A percentile compares a stretch with the other conserved stretches of the same genome.
These are phyloP conservation scores for Clonostachys sp. DNA, from an alignment of 2,329 filamentous ascomycete genomes.

Conservation along the genomic window DNA sequence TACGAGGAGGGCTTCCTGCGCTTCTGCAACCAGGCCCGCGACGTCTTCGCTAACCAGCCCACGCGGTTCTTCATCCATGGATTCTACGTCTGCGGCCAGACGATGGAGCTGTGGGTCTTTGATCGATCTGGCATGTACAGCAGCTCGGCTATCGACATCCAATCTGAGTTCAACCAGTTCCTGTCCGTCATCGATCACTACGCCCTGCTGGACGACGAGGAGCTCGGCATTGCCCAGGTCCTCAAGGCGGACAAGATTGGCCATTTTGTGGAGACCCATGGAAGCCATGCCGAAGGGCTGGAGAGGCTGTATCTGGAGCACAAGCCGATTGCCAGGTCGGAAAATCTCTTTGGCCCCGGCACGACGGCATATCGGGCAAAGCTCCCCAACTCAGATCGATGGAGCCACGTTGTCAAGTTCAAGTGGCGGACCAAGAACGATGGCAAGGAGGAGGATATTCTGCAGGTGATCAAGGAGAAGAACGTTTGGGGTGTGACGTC, in stretches of 20 bases:
- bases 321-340: conserved; percentile 4
- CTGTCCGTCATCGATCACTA: conserved; percentile 2
- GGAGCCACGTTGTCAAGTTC: conserved; percentile 2
- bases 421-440: neutral
- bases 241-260: neutral
- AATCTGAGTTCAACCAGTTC: neutral
- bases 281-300: neutral
- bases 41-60: neutral
- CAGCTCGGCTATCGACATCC: conserved; percentile 2
- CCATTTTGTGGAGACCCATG: too few relatives aligned
- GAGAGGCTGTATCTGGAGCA: conserved; percentile 2
- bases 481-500: neutral
- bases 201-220: conserved; percentile 3
- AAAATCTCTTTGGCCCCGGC: conserved; percentile 5
- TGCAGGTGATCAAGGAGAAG: neutral
- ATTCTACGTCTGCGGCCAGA: conserved; percentile 3
- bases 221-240: conserved; percentile 2
- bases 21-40: neutral
- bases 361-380: conserved; percentile 8
- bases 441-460: neutral
- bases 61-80: conserved; percentile 4
- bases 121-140: conserved; percentile 10
- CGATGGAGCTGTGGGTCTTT: conserved; percentile 13
- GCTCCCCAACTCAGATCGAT: conserved; percentile 6
- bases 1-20: neutral